Base-by-base conservation (phyloP, 352 stramenopile genomes). In the Pythium aphanidermatum region DNA sequence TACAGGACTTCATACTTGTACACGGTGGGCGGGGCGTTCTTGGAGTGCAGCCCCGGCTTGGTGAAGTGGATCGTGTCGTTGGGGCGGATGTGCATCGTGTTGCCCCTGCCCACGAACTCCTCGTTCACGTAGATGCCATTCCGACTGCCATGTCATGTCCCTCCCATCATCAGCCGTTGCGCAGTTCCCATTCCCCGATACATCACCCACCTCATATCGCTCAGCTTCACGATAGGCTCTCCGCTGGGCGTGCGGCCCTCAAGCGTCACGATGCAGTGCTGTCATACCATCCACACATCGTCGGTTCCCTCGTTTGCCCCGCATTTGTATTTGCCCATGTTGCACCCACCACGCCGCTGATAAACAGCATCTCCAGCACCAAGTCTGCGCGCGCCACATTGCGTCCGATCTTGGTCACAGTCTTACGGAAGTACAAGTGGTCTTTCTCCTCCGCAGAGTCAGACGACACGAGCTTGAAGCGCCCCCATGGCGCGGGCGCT, bases 61-160 rank as follows among this genome's bases (percentile, higher is more conserved):
- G 75, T 86, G 26, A 91, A 86, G 46, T 91, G 78, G 20, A 91
- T 47, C 1, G 74, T 88, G 51, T 55, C 60, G 20, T 76, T 78
- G 2, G 57, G 52, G 27, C 46, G 34, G 13, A 91, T 32, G 19
- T 33, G 24, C 14, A 50, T 51, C 14, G 50, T 63, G 5, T 62
- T 55, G 5, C 46, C 52, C 51, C 74, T 78, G 32, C 74, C 73
- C 10, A 88, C 42, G 21, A 45, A 60, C 45, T 71, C 65, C 24
- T 70, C 71, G 54, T 90, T 88, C 36, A 88, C 65, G 44, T 67
- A 90, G 21, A 90, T 72, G 35, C 71, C 71, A 37, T 87, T 87
- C 40, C 69, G 74, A 41, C 73, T 87, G 51, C 21, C 46, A n/a
- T 32, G 12, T 16, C 41, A 38, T 17, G 30, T 20, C n/a, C 24